Evolutionary conservation across 768 basidiomycete genomes (phyloP).

Genomic region (Suillus occidentalis): DNA sequence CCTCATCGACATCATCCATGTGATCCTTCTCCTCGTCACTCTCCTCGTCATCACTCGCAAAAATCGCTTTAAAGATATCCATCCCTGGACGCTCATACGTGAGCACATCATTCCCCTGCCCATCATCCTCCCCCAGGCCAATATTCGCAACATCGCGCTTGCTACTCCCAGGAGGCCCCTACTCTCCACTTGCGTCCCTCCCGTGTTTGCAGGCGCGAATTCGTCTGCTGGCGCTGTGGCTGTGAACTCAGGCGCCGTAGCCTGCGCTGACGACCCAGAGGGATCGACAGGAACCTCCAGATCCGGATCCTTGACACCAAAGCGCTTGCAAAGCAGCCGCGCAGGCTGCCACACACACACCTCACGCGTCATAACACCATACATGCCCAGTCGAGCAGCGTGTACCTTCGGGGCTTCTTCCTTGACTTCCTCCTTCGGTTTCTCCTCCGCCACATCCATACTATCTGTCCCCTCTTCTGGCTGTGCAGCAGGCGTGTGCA

Average conservation of each 20-base stretch:
- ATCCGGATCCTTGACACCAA: constrained; percentile 88
- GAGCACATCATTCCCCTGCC: constrained; percentile 83
- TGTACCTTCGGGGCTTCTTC: constrained; percentile 75
- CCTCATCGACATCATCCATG: constrained; percentile 19
- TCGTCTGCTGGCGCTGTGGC: constrained; percentile 7
- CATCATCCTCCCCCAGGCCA: constrained; percentile 90
- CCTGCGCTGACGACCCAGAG: constrained; percentile 24
- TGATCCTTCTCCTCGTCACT: constrained; percentile 60
- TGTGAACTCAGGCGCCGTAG: constrained; percentile 13
- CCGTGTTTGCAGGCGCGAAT: background rate
- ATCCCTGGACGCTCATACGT: constrained; percentile 87
- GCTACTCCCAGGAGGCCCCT: constrained; percentile 16
- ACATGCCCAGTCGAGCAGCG: constrained; percentile 88
- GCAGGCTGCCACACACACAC: constrained; percentile 75
- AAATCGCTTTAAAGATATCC: constrained; percentile 97
- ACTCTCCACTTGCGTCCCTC: background rate
- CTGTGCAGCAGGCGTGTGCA: constrained; percentile 57
- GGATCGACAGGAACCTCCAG: constrained; percentile 46
- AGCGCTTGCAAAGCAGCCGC: constrained; percentile 88
- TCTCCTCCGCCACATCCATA: constrained; percentile 40
- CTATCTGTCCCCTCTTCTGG: constrained; percentile 43
- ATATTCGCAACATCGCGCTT: constrained; percentile 74
- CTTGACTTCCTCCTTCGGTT: constrained; percentile 40
- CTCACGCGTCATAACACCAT: constrained; percentile 83
- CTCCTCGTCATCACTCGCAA: constrained; percentile 92